A percentile compares a stretch with the other conserved stretches of the same genome.
Evolutionary conservation across 2,329 filamentous ascomycete species (phyloP).

Genomic region (Bipolaris bicolor): DNA sequence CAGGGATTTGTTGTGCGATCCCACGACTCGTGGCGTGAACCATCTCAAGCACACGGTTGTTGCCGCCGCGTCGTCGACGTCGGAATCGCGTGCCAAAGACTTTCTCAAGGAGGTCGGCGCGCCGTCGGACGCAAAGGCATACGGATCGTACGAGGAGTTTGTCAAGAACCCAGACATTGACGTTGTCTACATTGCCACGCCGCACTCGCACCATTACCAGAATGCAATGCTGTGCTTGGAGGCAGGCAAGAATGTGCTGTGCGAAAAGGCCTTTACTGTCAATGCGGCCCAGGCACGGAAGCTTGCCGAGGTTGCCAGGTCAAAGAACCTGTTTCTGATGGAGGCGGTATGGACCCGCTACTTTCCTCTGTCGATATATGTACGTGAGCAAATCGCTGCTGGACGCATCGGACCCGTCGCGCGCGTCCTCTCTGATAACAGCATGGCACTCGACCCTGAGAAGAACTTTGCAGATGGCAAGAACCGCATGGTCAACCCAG

Average conservation of each 20-base stretch:
- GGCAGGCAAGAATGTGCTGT: constrained; percentile 85
- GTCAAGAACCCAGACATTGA: constrained; percentile 80
- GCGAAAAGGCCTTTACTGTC: constrained; percentile 89
- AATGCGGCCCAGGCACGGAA: constrained; percentile 77
- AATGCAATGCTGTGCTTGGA: constrained; percentile 84
- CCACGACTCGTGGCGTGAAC: constrained; percentile 68
- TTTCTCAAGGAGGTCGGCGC: constrained; percentile 76
- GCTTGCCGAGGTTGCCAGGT: constrained; percentile 72
- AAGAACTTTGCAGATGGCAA: constrained; percentile 57
- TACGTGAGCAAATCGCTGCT: constrained; percentile 68
- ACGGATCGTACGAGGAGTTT: constrained; percentile 82
- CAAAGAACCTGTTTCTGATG: constrained; percentile 64
- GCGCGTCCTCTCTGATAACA: constrained; percentile 64
- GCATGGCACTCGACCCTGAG: constrained; percentile 65
- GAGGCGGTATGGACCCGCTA: constrained; percentile 85
- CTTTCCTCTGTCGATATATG: constrained; percentile 80
- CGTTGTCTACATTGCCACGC: constrained; percentile 87
- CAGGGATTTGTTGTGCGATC: constrained; percentile 78
- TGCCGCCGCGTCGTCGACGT: constrained; percentile 80
- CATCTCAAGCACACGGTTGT: constrained; percentile 79
- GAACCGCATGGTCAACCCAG: constrained; percentile 81
- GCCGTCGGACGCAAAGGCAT: constrained; percentile 71
- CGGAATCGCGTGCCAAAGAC: constrained; percentile 68
- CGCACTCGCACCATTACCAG: constrained; percentile 92
- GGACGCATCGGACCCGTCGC: constrained; percentile 62